Conservation (phyloP, 2,329 filamentous ascomycete genomes). For the Paecilomyces fulvus region DNA sequence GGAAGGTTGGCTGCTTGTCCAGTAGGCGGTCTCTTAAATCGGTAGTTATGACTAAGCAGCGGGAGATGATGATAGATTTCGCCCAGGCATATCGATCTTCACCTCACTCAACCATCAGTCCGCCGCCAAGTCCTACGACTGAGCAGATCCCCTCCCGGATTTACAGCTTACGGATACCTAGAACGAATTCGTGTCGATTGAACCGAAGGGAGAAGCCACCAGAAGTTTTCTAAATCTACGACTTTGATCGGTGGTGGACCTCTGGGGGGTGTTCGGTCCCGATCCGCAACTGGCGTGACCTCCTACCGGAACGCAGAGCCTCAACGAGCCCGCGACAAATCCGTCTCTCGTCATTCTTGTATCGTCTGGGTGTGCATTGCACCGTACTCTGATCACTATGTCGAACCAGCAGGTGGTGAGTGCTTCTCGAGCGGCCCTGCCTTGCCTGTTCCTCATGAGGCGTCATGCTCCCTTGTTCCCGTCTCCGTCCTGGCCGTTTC, state of each 20-base stretch:
- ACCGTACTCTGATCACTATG: slow-evolving; percentile 22
- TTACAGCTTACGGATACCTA: background rate
- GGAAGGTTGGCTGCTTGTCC: background rate
- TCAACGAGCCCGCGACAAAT: background rate
- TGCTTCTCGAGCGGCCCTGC: slow-evolving; percentile 18
- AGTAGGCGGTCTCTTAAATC: background rate
- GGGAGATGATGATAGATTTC: slow-evolving; percentile 25
- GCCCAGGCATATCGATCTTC: slow-evolving; percentile 26
- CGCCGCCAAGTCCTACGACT: background rate
- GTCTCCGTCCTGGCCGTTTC: background rate
- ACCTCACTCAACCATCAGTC: slow-evolving; percentile 25
- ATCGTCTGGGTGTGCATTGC: background rate
- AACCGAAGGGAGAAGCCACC: background rate
- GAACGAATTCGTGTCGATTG: background rate
- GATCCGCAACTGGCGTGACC: background rate
- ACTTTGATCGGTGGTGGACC: background rate
- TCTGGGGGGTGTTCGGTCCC: background rate
- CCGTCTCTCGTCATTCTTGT: background rate
- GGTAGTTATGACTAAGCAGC: slow-evolving; percentile 24
- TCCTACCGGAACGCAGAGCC: background rate
- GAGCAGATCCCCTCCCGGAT: background rate
- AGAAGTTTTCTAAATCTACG: background rate
- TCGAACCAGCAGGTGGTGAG: slow-evolving; percentile 43
- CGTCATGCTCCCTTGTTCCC: slow-evolving; percentile 1
- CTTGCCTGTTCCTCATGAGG: slow-evolving; percentile 3